Percentiles rank a stretch among this genome's conserved stretches.
Conservation (phyloP, 495 filamentous ascomycete genomes). For the Choiromyces venosus region DNA sequence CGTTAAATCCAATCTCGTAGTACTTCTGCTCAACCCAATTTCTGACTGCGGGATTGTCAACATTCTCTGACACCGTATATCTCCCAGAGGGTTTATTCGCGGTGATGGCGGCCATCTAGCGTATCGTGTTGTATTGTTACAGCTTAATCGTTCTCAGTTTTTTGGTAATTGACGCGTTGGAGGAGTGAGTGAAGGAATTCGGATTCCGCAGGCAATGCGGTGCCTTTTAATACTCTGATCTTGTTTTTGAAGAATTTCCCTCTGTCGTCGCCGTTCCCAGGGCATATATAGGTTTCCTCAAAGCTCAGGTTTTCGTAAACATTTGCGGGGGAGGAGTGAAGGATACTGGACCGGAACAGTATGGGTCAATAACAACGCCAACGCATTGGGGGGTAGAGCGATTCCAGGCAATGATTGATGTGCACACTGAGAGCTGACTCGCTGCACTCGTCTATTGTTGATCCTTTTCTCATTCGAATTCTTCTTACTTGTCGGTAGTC, state of each 20-base stretch:
- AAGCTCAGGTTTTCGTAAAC: not conserved
- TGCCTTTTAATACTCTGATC: not conserved
- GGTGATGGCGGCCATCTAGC: not conserved
- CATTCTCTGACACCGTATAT: not conserved
- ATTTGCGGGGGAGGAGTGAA: not conserved
- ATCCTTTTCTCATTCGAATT: not conserved
- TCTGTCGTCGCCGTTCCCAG: not conserved
- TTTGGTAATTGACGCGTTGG: not conserved
- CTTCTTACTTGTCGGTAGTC: not conserved
- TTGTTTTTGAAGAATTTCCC: not conserved
- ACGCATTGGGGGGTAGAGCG: not conserved
- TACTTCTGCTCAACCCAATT: slow-evolving; percentile 3
- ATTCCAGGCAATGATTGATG: not conserved
- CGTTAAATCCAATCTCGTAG: not conserved
- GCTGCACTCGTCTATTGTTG: not conserved
- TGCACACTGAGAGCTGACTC: slow-evolving; percentile 1
- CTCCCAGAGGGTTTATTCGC: not conserved
- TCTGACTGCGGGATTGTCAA: not conserved
- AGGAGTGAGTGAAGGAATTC: not conserved
- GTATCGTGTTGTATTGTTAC: not conserved
- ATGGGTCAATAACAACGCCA: not conserved
- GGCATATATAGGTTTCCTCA: not conserved
- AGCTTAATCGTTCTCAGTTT: not conserved
- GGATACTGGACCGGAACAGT: not conserved
- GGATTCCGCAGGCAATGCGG: not conserved